Base-by-base conservation (phyloP, 2,329 filamentous ascomycete genomes). In the Xylariaceae sp. region DNA sequence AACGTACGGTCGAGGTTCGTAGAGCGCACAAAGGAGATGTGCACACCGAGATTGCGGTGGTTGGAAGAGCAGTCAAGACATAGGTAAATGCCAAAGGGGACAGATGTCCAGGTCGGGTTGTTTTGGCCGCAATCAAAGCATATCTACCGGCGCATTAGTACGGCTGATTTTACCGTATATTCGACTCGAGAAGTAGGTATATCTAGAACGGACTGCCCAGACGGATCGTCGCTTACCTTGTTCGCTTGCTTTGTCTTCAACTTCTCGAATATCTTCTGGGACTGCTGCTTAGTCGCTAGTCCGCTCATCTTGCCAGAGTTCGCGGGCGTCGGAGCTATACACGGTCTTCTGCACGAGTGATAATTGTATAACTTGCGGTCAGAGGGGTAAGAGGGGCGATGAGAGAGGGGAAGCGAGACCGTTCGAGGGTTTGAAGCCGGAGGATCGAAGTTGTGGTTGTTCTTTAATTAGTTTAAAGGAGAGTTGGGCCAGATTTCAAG, bases 111-210 rank as follows among this genome's bases (percentile, higher is more conserved):
- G 60, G 94, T 97, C 63, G 94, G 94, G 73, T 97, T 97, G 78
- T 97, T 97, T 71, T 92, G 89, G 73, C 90, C 88, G 77, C 94
- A 99, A 79, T 99, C 94, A 78, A 99, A 99, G 83, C 94, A 99
- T 80, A 96, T 85, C 92, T 72, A 48, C 17, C 6, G 18, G 53
- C 51, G 37, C 23, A 48, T 39, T 23, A 35, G 35, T 35, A 48
- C 55, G 23, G 23, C 23, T 30, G 23, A 5, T 30, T 30, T 30
- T 30, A 30, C 23, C 5, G 23, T 30, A 30, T 30, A 30, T 30
- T 30, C 23, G 23, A 30, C 23, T 1, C 17, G 11, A 15, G 17
- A 8, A 35, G 35, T 17, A 17, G 17, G 17, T 35, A 23, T 10
- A 34, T 13, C 9, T 13, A 34, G 48, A 50, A 34, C 10, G 5